These are phyloP conservation scores for Stellera chamaejasme DNA, from an alignment of 345 rosid species.

Conservation along the genomic window DNA sequence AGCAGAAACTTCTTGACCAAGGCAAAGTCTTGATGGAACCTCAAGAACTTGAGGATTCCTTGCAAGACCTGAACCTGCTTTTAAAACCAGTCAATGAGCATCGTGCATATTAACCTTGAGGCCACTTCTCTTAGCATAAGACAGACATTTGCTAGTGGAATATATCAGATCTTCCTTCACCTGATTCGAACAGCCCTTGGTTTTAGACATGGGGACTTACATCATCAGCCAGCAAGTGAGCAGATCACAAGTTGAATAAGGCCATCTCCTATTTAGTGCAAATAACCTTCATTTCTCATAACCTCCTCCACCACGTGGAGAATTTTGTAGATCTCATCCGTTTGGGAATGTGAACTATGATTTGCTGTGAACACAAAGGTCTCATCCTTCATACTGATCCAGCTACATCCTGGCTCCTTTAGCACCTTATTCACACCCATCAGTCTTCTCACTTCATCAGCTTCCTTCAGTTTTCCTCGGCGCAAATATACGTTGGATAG, in stretches of 20 bases:
- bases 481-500: slow-evolving; percentile 28
- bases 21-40: too few species aligned
- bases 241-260: slow-evolving; percentile 27
- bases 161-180: slow-evolving; percentile 32
- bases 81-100: slow-evolving; percentile 22
- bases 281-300: slow-evolving; percentile 27
- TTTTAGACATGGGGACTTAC: slow-evolving; percentile 1
- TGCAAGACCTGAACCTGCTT: slow-evolving; percentile 25
- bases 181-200: slow-evolving; percentile 19
- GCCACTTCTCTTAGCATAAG: slow-evolving; percentile 34
- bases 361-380: slow-evolving; percentile 29
- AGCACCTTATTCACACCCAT: slow-evolving; percentile 28
- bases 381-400: slow-evolving; percentile 25
- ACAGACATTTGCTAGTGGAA: slow-evolving; percentile 24
- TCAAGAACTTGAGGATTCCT: too few species aligned
- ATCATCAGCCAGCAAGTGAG: slow-evolving; percentile 27
- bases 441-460: slow-evolving; percentile 34
- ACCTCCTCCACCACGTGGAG: slow-evolving; percentile 21
- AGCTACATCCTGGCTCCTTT: slow-evolving; percentile 40
- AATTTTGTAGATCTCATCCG: slow-evolving; percentile 24
- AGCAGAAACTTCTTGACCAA: too few species aligned
- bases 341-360: slow-evolving; percentile 27
- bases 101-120: slow-evolving; percentile 31
- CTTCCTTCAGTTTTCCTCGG: slow-evolving; percentile 26
- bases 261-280: slow-evolving; percentile 16